A percentile compares a stretch with the other conserved stretches of the same genome.
Evolutionary conservation across 2,329 filamentous ascomycete genomes (phyloP).

Genomic region (Thelonectria discophora): DNA sequence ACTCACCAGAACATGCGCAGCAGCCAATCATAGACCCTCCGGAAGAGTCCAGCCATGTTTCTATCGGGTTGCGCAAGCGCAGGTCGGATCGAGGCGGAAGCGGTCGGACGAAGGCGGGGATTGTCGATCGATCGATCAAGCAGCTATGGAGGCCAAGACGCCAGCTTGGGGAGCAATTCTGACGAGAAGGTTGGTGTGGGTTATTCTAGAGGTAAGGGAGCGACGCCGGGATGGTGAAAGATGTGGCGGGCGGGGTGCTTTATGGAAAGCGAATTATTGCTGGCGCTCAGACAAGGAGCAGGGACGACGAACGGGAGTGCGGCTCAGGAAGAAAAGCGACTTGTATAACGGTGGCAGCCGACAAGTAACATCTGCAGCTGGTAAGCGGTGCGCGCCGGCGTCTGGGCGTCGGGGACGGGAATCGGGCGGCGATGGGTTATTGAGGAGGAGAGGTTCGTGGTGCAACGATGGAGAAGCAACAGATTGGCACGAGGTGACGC

Average conservation of each 20-base stretch:
- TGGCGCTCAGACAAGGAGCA: slow-evolving; percentile 40
- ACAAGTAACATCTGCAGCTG: slow-evolving; percentile 42
- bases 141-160: slow-evolving; percentile 16
- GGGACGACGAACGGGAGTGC: slow-evolving; percentile 32
- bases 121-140: slow-evolving; percentile 34
- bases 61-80: slow-evolving; percentile 33
- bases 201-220: slow-evolving; percentile 25
- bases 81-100: slow-evolving; percentile 36
- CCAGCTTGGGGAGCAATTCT: slow-evolving; percentile 6
- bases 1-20: slow-evolving; percentile 95
- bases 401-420: slow-evolving; percentile 39
- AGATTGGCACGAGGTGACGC: slow-evolving; percentile 46
- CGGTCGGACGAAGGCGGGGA: slow-evolving; percentile 40
- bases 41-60: slow-evolving; percentile 89
- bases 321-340: slow-evolving; percentile 40
- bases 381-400: slow-evolving; percentile 41
- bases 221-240: slow-evolving; percentile 34
- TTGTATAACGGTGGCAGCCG: slow-evolving; percentile 42
- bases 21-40: slow-evolving; percentile 97
- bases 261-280: slow-evolving; percentile 40
- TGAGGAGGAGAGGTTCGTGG: slow-evolving; percentile 44
- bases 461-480: slow-evolving; percentile 45
- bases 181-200: slow-evolving; percentile 13
- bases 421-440: slow-evolving; percentile 40
- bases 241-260: slow-evolving; percentile 42